Percentiles rank a stretch among this genome's conserved stretches.
phyloP scores from a whole-genome alignment of 2,329 filamentous ascomycete genomes.

The Trematosphaeria pertusa region DNA sequence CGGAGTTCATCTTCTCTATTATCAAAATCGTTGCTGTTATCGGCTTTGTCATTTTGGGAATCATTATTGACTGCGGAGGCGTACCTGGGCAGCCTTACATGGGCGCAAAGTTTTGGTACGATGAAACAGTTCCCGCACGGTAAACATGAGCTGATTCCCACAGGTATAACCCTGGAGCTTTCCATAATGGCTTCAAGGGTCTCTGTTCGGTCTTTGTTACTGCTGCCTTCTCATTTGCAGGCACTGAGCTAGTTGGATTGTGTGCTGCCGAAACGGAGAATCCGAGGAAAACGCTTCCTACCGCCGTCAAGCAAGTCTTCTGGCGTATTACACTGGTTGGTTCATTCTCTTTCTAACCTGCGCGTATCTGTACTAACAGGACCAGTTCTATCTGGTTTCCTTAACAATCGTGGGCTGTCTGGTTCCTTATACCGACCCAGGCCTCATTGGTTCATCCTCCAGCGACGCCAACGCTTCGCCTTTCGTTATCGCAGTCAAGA shows the following conservation, averaged over 20 bases:
- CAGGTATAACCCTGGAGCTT: constrained; percentile 71
- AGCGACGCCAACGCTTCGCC: constrained; percentile 77
- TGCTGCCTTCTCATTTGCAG: constrained; percentile 74
- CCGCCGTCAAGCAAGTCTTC: constrained; percentile 89
- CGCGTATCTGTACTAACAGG: constrained; percentile 6
- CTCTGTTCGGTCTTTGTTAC: constrained; percentile 77
- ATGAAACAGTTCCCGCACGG: background rate
- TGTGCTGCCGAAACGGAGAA: constrained; percentile 80
- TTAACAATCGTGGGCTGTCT: constrained; percentile 79
- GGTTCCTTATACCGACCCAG: constrained; percentile 71
- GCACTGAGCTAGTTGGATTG: constrained; percentile 76
- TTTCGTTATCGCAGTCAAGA: constrained; percentile 87
- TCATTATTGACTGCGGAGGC: constrained; percentile 82
- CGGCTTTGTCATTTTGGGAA: constrained; percentile 86
- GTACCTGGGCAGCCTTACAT: constrained; percentile 70
- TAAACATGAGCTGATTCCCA: constrained; percentile 4
- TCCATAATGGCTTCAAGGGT: constrained; percentile 79
- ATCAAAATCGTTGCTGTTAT: constrained; percentile 87
- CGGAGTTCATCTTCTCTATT: constrained; percentile 85
- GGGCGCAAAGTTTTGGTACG: constrained; percentile 74
- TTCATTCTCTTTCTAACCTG: constrained; percentile 3
- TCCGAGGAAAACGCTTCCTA: constrained; percentile 80
- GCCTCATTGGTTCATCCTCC: constrained; percentile 65
- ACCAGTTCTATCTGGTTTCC: constrained; percentile 77
- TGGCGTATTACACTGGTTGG: constrained; percentile 78